Percentiles rank a stretch among this genome's conserved stretches.
phyloP scores from a whole-genome alignment of 805 yeast species.

The Candida montana region DNA sequence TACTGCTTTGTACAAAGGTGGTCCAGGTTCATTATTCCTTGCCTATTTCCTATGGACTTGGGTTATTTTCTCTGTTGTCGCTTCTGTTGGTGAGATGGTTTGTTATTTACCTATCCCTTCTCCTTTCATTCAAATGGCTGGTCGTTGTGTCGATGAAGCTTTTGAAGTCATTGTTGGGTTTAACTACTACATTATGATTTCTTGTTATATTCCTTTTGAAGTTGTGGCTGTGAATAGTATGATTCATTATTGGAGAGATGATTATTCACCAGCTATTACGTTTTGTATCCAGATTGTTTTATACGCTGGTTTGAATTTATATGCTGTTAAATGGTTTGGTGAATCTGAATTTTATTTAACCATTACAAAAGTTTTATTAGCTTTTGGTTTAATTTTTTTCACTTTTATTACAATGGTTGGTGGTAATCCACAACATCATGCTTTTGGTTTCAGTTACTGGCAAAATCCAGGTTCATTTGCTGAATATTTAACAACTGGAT shows the following conservation, averaged over 20 bases:
- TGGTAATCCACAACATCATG: slow-evolving; percentile 68
- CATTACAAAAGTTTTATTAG: slow-evolving; percentile 61
- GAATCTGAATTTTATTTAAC: slow-evolving; percentile 76
- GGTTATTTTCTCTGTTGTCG: slow-evolving; percentile 57
- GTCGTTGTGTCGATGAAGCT: slow-evolving; percentile 68
- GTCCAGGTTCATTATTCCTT: slow-evolving; percentile 59
- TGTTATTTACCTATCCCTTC: slow-evolving; percentile 66
- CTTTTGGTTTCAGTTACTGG: slow-evolving; percentile 50
- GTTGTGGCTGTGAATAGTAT: slow-evolving; percentile 71
- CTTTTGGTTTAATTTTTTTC: slow-evolving; percentile 62
- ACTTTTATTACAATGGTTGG: slow-evolving; percentile 80
- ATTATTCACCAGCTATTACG: slow-evolving; percentile 63
- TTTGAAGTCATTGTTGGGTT: slow-evolving; percentile 66
- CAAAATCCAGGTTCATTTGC: slow-evolving; percentile 48
- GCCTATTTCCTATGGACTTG: slow-evolving; percentile 61
- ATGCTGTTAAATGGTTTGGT: slow-evolving; percentile 70
- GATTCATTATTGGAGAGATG: slow-evolving; percentile 73
- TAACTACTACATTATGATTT: slow-evolving; percentile 67
- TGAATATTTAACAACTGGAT: slow-evolving; percentile 51
- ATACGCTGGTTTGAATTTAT: slow-evolving; percentile 57
- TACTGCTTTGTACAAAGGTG: slow-evolving; percentile 56
- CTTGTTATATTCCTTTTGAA: slow-evolving; percentile 74
- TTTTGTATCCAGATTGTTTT: slow-evolving; percentile 57
- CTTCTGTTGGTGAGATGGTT: slow-evolving; percentile 71
- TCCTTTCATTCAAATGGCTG: slow-evolving; percentile 68